A percentile compares a stretch with the other conserved stretches of the same genome.
Evolutionary conservation across 805 yeast genomes (phyloP).

Genomic region (Myxozyma neotropica): DNA sequence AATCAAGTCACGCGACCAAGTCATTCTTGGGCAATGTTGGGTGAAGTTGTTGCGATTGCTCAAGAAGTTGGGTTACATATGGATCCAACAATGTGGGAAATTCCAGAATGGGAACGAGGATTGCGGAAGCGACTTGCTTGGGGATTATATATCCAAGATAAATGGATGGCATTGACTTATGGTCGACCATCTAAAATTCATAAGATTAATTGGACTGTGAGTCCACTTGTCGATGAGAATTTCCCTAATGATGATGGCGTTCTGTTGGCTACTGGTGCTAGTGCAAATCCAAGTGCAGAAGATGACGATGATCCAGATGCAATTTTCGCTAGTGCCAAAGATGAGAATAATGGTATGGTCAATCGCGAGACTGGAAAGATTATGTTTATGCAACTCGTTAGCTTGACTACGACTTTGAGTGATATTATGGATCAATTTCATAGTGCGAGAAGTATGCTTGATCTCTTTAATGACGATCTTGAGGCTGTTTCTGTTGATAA

Average conservation of each 20-base stretch:
- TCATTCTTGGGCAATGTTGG: conserved; percentile 80
- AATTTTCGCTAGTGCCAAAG: conserved; percentile 4
- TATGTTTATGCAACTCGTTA: conserved; percentile 42
- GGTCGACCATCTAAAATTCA: conserved; percentile 82
- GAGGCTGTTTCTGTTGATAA: conserved; percentile 9
- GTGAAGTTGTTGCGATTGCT: conserved; percentile 67
- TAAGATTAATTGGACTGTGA: conserved; percentile 78
- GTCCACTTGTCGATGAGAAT: conserved; percentile 53
- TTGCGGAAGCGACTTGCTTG: conserved; percentile 85
- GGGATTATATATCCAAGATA: conserved; percentile 92
- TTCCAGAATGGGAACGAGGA: conserved; percentile 95
- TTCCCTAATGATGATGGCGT: conserved; percentile 29
- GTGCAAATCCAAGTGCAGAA: conserved; percentile 13
- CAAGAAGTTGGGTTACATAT: conserved; percentile 90
- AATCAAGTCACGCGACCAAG: conserved; percentile 46
- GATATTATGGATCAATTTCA: conserved; percentile 39
- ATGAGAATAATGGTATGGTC: conserved; percentile 27
- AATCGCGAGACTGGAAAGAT: conserved; percentile 37
- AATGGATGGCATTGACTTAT: conserved; percentile 83
- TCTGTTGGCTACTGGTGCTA: conserved; percentile 11
- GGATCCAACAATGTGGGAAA: conserved; percentile 88
- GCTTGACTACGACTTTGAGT: conserved; percentile 41
- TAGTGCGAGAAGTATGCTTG: conserved; percentile 28
- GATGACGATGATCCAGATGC: conserved; percentile 21
- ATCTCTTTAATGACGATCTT: conserved; percentile 14